Evolutionary conservation across 768 basidiomycete species (phyloP), one percentile per base, ranked within the genome.

Genomic region (Boletus speciosus): DNA sequence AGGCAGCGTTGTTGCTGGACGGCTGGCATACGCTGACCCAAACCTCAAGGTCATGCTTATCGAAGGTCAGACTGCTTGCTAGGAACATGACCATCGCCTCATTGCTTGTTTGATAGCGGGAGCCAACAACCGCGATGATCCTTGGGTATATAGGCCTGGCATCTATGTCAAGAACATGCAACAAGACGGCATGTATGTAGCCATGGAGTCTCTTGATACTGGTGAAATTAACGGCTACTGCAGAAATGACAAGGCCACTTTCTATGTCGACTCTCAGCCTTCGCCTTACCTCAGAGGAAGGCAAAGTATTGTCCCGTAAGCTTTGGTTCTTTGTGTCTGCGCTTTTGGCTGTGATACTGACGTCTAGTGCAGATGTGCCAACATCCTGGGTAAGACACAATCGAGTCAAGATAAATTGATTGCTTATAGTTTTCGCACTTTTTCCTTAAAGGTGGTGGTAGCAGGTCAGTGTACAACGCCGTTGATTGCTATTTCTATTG

Each of bases 121-220:
- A 53, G 81, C 82, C 19, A 86, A 86, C 74, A 87, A 86, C 70
- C 75, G 82, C 12, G 84, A 86, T 60, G 85, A 87, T 56, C 85
- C 85, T 39, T 86, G 84, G 85, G 86, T 88, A 47, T 87, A 86
- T 67, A 73, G 82, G 39, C 84, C 84, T 42, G 85, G 85, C 61
- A 85, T 86, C 62, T 85, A 77, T 55, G 83, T 84, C 49, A 80
- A 72, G 68, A 88, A 88, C 67, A 88, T 88, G 86, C 84, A 86
- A 66, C 73, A 73, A 5, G 79, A 86, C 61, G 84, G 84, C 64
- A 72, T 85, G 84, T 85, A 68, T 58, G 82, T 64, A n/a, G 31
- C n/a, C 41, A 32, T 29, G 15, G 14, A 14, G n/a, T 8, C 2
- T 32, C 19, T 38, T 39, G 14, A 36, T 57, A 15, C 38, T 8